Evolutionary conservation across 1,284 basidiomycete species (phyloP).

Genomic region (Quambalaria eucalypti): DNA sequence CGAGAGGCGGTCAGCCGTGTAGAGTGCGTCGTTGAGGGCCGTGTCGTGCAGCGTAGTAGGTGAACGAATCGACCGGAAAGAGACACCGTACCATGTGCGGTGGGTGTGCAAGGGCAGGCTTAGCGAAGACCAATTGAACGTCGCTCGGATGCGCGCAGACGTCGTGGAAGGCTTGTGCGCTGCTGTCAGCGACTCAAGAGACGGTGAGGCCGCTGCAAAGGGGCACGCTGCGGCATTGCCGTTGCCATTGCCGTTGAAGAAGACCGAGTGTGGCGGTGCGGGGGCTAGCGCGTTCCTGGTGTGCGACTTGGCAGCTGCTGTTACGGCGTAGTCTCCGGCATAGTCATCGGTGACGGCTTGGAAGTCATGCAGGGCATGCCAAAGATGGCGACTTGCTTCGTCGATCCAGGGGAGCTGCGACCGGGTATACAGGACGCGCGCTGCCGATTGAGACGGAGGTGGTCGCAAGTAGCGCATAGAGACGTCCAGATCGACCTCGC

Average conservation of each 20-base stretch:
- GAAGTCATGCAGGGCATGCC: constrained; percentile 26
- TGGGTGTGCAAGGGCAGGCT: constrained; percentile 7
- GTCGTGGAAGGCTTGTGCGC: too few species aligned
- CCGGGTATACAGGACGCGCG: constrained; percentile 23
- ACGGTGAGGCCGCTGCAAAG: background rate
- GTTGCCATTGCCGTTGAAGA: background rate
- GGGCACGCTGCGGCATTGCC: background rate
- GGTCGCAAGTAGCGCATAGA: too few species aligned
- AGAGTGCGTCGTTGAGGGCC: constrained; percentile 18
- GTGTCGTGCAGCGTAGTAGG: constrained; percentile 14
- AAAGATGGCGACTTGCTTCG: constrained; percentile 14
- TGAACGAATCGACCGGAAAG: constrained; percentile 27
- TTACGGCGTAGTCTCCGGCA: background rate
- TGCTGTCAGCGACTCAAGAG: too few species aligned
- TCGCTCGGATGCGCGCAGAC: constrained; percentile 6
- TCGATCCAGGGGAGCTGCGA: constrained; percentile 23
- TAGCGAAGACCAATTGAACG: constrained; percentile 31
- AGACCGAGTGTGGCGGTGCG: too few species aligned
- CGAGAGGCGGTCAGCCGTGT: constrained; percentile 29
- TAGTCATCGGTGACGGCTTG: background rate
- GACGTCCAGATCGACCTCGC: too few species aligned
- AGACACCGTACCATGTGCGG: constrained; percentile 32
- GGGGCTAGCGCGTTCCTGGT: too few species aligned
- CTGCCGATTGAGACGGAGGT: too few species aligned
- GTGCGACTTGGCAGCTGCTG: too few species aligned